Conservation (phyloP, 169 alveolate genomes). For the Eimeria sp. region DNA sequence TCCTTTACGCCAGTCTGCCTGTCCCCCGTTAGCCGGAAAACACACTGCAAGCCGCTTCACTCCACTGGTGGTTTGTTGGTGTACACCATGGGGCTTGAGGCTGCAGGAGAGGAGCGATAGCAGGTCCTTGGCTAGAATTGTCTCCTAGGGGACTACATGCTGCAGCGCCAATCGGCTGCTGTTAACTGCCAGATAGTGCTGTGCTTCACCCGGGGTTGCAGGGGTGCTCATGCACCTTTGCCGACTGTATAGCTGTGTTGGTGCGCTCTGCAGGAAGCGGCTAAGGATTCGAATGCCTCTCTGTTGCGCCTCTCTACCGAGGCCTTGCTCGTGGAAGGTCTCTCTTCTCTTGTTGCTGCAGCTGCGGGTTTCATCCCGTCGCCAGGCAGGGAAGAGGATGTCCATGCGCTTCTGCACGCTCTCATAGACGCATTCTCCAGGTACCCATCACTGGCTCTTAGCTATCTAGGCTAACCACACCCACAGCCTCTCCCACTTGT, state of each 20-base stretch:
- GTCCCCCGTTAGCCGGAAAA: background rate
- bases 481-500: background rate
- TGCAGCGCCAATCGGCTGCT: background rate
- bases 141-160: background rate
- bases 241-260: background rate
- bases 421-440: conserved; percentile 70
- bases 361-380: conserved; percentile 61
- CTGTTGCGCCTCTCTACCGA: conserved; percentile 55
- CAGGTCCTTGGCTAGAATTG: background rate
- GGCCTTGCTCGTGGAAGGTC: conserved; percentile 68
- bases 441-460: background rate
- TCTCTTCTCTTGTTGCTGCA: conserved; percentile 65
- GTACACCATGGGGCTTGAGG: background rate
- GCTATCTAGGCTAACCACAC: background rate
- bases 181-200: background rate
- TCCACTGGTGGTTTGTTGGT: background rate
- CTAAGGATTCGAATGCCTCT: conserved; percentile 51
- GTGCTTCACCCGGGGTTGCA: background rate
- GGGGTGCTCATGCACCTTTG: background rate
- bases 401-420: conserved; percentile 45
- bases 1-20: background rate
- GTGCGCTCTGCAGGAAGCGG: conserved; percentile 17
- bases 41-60: background rate
- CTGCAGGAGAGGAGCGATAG: background rate
- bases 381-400: conserved; percentile 67